Percentiles rank a stretch among this genome's conserved stretches.
phyloP scores from a whole-genome alignment of 441 rosid genomes.

The Oxalis stricta region DNA sequence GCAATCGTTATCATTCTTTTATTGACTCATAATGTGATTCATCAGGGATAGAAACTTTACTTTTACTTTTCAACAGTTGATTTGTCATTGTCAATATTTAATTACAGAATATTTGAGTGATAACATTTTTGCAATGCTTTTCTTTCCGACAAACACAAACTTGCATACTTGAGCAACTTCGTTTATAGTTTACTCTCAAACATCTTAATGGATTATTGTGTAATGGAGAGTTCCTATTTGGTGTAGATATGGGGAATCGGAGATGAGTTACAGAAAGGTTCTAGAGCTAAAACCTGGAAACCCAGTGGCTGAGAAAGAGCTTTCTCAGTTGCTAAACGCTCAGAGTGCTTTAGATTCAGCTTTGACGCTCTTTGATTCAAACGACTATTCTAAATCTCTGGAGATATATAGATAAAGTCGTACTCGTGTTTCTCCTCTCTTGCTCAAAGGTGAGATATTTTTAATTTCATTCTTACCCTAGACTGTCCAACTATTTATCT shows the following conservation, averaged over 20 bases:
- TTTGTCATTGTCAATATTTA: too few relatives aligned
- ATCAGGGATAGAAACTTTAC: neutral
- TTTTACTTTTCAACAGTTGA: too few relatives aligned
- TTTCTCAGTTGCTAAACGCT: constrained; percentile 81
- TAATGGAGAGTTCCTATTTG: constrained; percentile 20
- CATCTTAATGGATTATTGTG: constrained; percentile 15
- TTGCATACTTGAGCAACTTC: too few relatives aligned
- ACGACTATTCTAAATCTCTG: constrained; percentile 52
- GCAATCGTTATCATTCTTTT: neutral
- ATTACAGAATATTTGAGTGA: too few relatives aligned
- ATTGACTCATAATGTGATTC: neutral
- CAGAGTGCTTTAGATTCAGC: constrained; percentile 68
- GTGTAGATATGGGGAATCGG: constrained; percentile 82
- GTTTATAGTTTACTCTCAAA: neutral
- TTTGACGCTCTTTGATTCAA: constrained; percentile 42
- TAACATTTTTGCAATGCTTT: too few relatives aligned
- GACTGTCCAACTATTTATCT: neutral
- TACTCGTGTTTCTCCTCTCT: constrained; percentile 81
- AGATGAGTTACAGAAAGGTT: constrained; percentile 47
- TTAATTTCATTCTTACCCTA: neutral
- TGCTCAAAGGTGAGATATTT: constrained; percentile 56
- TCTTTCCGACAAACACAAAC: too few relatives aligned
- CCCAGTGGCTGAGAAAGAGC: constrained; percentile 70
- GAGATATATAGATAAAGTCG: constrained; percentile 80
- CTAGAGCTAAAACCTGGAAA: constrained; percentile 62